Evolutionary conservation across 2,329 filamentous ascomycete genomes (phyloP).

Genomic region (Colletotrichum cordylinicola): DNA sequence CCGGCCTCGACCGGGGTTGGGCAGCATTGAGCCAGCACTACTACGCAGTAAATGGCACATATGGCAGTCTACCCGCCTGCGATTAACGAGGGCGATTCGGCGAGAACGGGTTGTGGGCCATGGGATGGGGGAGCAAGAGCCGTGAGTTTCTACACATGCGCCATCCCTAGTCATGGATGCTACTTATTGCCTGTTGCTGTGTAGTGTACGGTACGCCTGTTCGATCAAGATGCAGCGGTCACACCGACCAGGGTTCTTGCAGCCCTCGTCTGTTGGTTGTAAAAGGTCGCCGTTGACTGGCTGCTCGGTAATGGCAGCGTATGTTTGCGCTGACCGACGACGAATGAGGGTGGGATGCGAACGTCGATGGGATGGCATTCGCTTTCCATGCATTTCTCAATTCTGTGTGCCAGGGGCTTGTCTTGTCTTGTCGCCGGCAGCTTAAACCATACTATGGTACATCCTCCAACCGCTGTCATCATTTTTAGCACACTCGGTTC

Average conservation of each 20-base stretch:
- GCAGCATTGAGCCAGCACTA: neutral
- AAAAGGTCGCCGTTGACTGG: neutral
- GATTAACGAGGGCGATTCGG: neutral
- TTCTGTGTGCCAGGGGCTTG: neutral
- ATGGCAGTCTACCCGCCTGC: neutral
- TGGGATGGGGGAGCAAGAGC: neutral
- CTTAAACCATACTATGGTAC: neutral
- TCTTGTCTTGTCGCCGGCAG: neutral
- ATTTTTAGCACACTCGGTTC: neutral
- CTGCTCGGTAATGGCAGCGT: neutral
- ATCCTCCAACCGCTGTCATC: neutral
- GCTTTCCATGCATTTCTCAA: neutral
- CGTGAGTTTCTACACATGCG: neutral
- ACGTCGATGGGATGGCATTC: neutral
- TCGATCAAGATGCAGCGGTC: neutral
- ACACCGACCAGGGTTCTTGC: neutral
- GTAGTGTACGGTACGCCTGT: neutral
- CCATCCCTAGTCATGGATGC: neutral
- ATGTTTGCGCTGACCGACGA: neutral
- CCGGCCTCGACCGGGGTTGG: neutral
- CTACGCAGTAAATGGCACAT: neutral
- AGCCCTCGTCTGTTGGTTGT: neutral
- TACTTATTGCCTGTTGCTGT: no score
- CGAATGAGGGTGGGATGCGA: neutral
- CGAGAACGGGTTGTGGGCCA: conserved; percentile 11